Evolutionary conservation across 108 stramenopile genomes (phyloP), one percentile per base, ranked within the genome.

Genomic region (Cylindrotheca closterium): DNA sequence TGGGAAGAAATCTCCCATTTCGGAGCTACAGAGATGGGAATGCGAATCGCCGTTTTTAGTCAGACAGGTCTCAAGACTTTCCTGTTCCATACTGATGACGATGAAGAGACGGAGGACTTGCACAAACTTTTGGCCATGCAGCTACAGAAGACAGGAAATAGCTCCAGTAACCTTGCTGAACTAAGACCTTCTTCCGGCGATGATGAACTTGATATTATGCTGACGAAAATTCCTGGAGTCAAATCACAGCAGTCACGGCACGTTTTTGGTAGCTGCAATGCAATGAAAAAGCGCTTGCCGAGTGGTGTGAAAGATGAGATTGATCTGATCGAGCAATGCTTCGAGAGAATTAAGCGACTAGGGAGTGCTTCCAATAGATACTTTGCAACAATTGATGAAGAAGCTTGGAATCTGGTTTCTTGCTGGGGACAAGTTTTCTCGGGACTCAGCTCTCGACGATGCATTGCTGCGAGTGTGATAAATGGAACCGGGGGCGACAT

Each of bases 1-100:
- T 92, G 91, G 91, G 81, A 78, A 60, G 84, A 88, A 48, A 83
- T 92, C n/a, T 80, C 79, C 60, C 79, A 88, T 58, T 88, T 85
- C 59, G 78, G 73, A 12, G 57, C 53, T 22, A 48, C 58, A 32
- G 60, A 73, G 2, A 77, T 67, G 28, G 74, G 73, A n/a, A 54
- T 92, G 59, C 71, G 71, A 0, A 73, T 92, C 15, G 75, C 74
- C 22, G 75, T 92, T 12, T 92, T 88, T 47, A 79, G 80, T 27
- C 63, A 77, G 30, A 79, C 70, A 18, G 89, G 87, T 22, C 52
- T 82, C 30, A 84, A 87, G 31, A 73, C 83, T 1, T 83, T 74
- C 59, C 51, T 82, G 2, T 79, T 88, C 67, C 70, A 85, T 30
- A 71, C 81, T 51, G 74, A 59, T 8, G 71, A 64, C 2, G 60